A percentile compares a stretch with the other conserved stretches of the same genome.
Evolutionary conservation across 139 green algal genomes (phyloP).

Genomic region (Chlorella vulgaris): DNA sequence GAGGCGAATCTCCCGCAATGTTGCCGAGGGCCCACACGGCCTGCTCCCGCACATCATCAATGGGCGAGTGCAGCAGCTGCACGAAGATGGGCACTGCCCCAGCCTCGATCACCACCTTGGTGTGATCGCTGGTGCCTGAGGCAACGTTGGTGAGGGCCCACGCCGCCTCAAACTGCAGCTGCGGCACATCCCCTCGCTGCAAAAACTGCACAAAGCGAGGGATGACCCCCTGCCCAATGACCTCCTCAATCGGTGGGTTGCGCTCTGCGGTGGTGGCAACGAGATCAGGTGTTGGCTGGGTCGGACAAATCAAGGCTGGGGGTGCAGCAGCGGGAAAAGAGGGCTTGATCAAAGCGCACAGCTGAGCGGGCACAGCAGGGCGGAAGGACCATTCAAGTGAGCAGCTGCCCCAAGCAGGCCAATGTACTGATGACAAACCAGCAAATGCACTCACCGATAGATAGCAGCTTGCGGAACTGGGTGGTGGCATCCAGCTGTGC

Average conservation of each 20-base stretch:
- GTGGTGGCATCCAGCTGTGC: constrained; percentile 95
- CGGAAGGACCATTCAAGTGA: no score
- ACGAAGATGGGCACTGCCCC: constrained; percentile 98
- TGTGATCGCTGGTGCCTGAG: constrained; percentile 96
- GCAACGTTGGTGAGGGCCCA: constrained; percentile 99
- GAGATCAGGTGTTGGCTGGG: neutral
- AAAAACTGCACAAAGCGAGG: constrained; percentile 98
- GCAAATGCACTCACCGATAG: constrained; percentile 84
- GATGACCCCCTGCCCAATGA: constrained; percentile 96
- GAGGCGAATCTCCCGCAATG: constrained; percentile 94
- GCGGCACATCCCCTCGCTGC: constrained; percentile 79
- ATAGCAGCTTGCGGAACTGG: constrained; percentile 98
- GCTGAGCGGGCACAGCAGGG: no score
- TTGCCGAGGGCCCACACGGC: constrained; percentile 99
- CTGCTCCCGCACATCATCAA: constrained; percentile 97
- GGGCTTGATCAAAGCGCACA: no score
- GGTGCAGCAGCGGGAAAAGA: neutral
- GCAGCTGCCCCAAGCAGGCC: no score
- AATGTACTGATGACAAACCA: no score
- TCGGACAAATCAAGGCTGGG: neutral
- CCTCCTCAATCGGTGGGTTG: constrained; percentile 98
- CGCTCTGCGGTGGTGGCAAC: constrained; percentile 72
- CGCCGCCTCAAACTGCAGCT: constrained; percentile 80
- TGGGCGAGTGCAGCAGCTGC: constrained; percentile 87
- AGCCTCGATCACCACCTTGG: constrained; percentile 96